phyloP scores from a whole-genome alignment of 1,284 basidiomycete species.

The Cystobasidium sp. region DNA sequence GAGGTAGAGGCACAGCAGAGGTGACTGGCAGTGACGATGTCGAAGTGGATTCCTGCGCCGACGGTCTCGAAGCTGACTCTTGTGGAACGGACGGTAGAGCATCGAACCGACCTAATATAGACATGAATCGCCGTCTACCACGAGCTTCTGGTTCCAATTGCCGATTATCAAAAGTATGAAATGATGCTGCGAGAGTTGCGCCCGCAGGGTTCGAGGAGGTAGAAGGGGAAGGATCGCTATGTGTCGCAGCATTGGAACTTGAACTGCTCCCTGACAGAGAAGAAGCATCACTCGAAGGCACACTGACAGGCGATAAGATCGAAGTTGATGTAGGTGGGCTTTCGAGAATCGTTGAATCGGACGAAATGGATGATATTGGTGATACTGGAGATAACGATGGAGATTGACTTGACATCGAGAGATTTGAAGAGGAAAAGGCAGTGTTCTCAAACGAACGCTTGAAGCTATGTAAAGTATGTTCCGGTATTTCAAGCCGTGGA shows the following conservation, averaged over 20 bases:
- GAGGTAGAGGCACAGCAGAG: slow-evolving; percentile 7
- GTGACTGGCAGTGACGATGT: background rate
- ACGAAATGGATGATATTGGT: background rate
- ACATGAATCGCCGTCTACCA: too few relatives aligned
- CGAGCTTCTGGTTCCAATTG: too few relatives aligned
- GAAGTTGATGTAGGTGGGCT: slow-evolving; percentile 10
- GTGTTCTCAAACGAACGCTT: slow-evolving; percentile 36
- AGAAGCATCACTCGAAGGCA: background rate
- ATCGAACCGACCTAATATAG: too few relatives aligned
- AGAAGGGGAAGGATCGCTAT: too few relatives aligned
- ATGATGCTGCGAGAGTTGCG: too few relatives aligned
- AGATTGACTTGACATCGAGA: too few relatives aligned
- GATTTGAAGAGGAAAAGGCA: background rate
- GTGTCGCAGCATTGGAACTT: too few relatives aligned
- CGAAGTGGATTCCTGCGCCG: too few relatives aligned
- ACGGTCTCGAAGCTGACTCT: too few relatives aligned
- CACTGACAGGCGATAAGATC: slow-evolving; percentile 1
- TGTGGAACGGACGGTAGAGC: too few relatives aligned
- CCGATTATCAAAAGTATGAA: too few relatives aligned
- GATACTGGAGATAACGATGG: background rate
- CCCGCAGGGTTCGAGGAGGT: too few relatives aligned
- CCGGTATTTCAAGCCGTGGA: slow-evolving; percentile 23
- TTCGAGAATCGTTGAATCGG: background rate
- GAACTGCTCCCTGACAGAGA: background rate
- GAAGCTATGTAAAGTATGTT: slow-evolving; percentile 24